These are phyloP conservation scores for Podochytrium sp. DNA, from an alignment of 192 early-diverging fungal species.

Conservation along the genomic window DNA sequence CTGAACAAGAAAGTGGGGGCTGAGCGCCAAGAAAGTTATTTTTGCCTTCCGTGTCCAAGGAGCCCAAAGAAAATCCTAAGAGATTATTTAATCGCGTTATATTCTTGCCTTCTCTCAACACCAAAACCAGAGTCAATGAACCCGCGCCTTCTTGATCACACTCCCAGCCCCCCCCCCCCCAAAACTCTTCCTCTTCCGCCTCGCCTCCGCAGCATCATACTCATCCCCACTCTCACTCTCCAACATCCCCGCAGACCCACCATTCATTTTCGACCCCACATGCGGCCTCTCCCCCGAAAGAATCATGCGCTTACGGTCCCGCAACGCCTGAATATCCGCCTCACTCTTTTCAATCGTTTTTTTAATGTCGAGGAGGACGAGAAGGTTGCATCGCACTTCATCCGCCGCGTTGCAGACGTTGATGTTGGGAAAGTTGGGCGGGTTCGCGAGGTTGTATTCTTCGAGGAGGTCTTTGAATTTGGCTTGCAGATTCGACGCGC, in stretches of 20 bases:
- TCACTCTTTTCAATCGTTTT: slow-evolving; percentile 82
- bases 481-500: slow-evolving; percentile 52
- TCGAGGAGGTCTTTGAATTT: slow-evolving; percentile 59
- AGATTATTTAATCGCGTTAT: no score
- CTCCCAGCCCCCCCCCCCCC: not conserved
- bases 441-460: slow-evolving; percentile 58
- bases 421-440: slow-evolving; percentile 85
- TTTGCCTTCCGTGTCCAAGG: no score
- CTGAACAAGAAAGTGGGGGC: no score
- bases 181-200: not conserved
- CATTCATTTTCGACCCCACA: not conserved
- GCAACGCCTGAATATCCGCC: slow-evolving; percentile 50
- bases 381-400: slow-evolving; percentile 72
- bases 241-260: not conserved
- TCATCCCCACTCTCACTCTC: slow-evolving; percentile 11
- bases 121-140: not conserved
- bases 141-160: slow-evolving; percentile 20
- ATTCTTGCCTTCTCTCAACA: no score
- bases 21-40: no score
- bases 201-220: slow-evolving; percentile 3
- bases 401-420: slow-evolving; percentile 81
- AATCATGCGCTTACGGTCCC: slow-evolving; percentile 15
- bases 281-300: slow-evolving; percentile 3
- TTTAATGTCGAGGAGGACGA: slow-evolving; percentile 81
- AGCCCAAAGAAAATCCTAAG: no score